Conservation (phyloP, 257 asterid genomes). For the Ballota nigra region DNA sequence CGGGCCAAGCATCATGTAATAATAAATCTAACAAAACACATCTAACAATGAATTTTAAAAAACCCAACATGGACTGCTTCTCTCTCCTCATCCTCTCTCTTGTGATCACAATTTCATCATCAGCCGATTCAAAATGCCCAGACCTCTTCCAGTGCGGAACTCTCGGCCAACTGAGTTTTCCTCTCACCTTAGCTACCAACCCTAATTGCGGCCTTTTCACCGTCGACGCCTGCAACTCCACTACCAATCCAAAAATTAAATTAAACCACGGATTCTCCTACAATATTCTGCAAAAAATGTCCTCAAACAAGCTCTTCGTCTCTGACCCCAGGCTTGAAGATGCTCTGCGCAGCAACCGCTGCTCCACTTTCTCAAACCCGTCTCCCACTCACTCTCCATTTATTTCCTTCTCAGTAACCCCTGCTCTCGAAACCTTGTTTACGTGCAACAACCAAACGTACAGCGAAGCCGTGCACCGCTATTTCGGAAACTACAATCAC, state of each 20-base stretch:
- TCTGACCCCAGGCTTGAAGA: not conserved
- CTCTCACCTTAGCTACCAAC: not conserved
- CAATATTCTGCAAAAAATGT: not conserved
- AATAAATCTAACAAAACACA: no score
- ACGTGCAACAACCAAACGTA: not conserved
- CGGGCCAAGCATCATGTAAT: no score
- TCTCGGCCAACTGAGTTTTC: slow-evolving; percentile 18
- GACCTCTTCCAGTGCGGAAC: slow-evolving; percentile 14
- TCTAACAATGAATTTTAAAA: no score
- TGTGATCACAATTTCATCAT: not conserved
- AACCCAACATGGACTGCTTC: not conserved
- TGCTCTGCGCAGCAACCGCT: not conserved
- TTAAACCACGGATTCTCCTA: no score
- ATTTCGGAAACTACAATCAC: not conserved
- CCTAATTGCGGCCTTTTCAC: slow-evolving; percentile 30
- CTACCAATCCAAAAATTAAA: no score
- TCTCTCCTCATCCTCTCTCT: slow-evolving; percentile 1
- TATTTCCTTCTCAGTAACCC: slow-evolving; percentile 16
- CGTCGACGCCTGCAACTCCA: not conserved
- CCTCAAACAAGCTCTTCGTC: not conserved
- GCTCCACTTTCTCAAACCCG: not conserved
- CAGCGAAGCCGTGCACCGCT: no score
- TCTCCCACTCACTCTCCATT: not conserved
- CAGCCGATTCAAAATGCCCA: slow-evolving; percentile 16
- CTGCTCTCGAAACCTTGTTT: slow-evolving; percentile 17